Evolutionary conservation across 23 red algal genomes (phyloP).

Genomic region (Agarophyton chilense): DNA sequence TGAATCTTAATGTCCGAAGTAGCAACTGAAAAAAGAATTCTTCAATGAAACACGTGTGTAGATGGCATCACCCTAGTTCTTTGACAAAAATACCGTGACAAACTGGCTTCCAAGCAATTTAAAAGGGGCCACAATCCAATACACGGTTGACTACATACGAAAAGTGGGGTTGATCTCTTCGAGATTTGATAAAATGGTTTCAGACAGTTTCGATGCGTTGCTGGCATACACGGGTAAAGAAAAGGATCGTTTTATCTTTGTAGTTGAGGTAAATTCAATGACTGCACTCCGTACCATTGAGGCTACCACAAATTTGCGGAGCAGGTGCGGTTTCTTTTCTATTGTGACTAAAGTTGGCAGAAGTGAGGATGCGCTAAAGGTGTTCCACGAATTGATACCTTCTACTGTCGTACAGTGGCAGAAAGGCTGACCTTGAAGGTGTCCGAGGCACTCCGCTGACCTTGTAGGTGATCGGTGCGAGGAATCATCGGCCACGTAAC

Average conservation of each 20-base stretch:
- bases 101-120: background rate
- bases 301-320: background rate
- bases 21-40: conserved; percentile 25
- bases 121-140: background rate
- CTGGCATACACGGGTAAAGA: background rate
- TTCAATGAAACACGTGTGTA: conserved; percentile 21
- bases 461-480: too few species aligned
- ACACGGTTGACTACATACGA: background rate
- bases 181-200: background rate
- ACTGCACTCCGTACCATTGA: conserved; percentile 18
- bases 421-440: too few species aligned
- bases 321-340: background rate
- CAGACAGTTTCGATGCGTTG: background rate
- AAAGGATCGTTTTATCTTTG: background rate
- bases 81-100: background rate
- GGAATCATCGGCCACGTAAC: too few species aligned
- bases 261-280: conserved; percentile 17
- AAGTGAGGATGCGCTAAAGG: background rate
- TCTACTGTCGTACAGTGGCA: too few species aligned
- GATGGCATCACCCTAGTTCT: background rate
- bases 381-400: background rate
- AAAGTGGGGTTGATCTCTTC: background rate
- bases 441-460: too few species aligned
- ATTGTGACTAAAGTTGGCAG: background rate
- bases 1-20: too few species aligned